These are phyloP conservation scores for Monosporascus ibericus DNA, from an alignment of 2,329 filamentous ascomycete species.

Conservation along the genomic window DNA sequence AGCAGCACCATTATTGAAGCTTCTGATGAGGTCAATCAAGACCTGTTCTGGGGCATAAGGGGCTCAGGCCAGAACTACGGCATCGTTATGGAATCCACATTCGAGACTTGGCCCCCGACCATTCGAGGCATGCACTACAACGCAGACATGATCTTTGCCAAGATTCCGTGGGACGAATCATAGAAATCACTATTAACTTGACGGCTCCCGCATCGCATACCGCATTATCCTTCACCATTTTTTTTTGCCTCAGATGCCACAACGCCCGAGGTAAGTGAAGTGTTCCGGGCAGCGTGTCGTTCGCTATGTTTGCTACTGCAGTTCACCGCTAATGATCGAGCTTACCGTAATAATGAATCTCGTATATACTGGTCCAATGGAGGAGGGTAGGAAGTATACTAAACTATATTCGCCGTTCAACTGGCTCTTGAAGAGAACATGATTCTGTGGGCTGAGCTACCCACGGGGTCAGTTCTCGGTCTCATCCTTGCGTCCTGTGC, in stretches of 20 bases:
- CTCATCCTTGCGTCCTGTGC: no score
- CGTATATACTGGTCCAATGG: no score
- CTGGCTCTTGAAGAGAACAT: no score
- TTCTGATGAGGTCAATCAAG: constrained; percentile 27
- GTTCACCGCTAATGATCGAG: no score
- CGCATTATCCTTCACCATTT: constrained; percentile 2
- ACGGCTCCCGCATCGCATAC: constrained; percentile 1
- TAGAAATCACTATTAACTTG: neutral
- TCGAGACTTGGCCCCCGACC: no score
- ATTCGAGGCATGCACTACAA: no score
- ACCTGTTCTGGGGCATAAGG: constrained; percentile 52
- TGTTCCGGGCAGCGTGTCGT: neutral
- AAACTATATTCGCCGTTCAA: no score
- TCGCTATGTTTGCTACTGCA: neutral
- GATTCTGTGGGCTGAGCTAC: no score
- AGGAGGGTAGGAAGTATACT: no score
- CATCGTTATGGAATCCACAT: constrained; percentile 41
- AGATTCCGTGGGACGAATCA: constrained; percentile 15
- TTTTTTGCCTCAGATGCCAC: neutral
- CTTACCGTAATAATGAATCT: no score
- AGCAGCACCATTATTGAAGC: constrained; percentile 18
- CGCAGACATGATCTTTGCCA: constrained; percentile 35
- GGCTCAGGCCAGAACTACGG: constrained; percentile 56
- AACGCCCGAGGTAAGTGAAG: neutral
- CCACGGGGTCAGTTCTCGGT: no score